phyloP scores from a whole-genome alignment of 257 asterid genomes.

The Solanum bulbocastanum region DNA sequence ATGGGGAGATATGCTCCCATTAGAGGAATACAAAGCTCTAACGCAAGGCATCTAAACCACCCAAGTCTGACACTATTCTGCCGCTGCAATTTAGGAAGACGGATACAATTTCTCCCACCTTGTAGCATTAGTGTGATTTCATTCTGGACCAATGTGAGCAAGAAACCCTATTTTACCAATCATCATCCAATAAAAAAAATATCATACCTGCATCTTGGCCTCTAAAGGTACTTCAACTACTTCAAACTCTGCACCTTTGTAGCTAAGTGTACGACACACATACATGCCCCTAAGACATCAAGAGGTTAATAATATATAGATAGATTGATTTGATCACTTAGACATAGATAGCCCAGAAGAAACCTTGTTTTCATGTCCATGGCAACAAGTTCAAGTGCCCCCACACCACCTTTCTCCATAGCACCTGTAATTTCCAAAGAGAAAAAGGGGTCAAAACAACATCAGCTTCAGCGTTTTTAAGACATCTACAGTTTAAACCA shows the following conservation, averaged over 20 bases:
- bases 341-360: neutral
- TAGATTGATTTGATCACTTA: neutral
- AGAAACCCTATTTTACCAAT: conserved; percentile 1
- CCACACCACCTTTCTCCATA: conserved; percentile 97
- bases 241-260: conserved; percentile 93
- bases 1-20: neutral
- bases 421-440: conserved; percentile 36
- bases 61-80: neutral
- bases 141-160: neutral
- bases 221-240: conserved; percentile 90
- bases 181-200: neutral
- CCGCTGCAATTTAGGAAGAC: neutral
- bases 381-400: conserved; percentile 99
- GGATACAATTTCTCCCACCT: neutral
- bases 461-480: neutral
- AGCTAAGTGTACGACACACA: conserved; percentile 97
- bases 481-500: neutral
- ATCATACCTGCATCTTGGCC: conserved; percentile 63
- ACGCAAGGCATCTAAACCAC: neutral
- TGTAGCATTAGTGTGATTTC: neutral
- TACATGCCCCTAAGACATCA: conserved; percentile 83
- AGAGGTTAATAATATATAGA: neutral
- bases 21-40: neutral
- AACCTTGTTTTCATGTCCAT: conserved; percentile 99
- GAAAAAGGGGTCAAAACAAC: neutral